Conservation (phyloP, 2,329 filamentous ascomycete genomes). For the Epichloe baconii region DNA sequence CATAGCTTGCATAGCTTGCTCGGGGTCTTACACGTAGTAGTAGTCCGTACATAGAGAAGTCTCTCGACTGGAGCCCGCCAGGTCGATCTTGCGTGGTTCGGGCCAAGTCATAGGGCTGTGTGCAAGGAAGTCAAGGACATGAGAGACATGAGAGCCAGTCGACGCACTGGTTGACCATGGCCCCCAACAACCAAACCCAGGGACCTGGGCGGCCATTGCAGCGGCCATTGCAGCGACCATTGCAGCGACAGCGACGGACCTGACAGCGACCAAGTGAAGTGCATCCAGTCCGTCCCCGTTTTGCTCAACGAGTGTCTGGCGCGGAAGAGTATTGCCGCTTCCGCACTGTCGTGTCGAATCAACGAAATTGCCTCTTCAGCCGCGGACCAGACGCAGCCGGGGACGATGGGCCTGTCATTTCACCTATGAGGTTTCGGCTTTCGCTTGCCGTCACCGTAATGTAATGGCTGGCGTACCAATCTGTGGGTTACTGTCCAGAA, state of each 20-base stretch:
- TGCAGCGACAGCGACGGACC: not conserved
- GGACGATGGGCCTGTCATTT: not conserved
- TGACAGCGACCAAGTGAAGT: too few species aligned
- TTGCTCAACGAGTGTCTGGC: not conserved
- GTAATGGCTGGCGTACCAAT: not conserved
- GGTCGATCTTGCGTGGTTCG: constrained; percentile 3
- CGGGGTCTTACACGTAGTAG: not conserved
- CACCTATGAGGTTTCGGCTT: not conserved
- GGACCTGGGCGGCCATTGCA: not conserved
- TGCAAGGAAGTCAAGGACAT: not conserved
- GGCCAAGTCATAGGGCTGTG: constrained; percentile 6
- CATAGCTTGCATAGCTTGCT: constrained; percentile 2
- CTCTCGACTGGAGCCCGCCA: not conserved
- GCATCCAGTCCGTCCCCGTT: not conserved
- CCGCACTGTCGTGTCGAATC: not conserved
- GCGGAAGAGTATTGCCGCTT: not conserved
- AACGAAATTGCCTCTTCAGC: not conserved
- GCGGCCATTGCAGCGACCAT: not conserved
- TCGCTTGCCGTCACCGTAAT: too few species aligned
- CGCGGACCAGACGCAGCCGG: not conserved
- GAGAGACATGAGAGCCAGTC: not conserved
- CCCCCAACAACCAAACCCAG: not conserved
- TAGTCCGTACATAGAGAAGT: not conserved
- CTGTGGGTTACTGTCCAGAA: not conserved
- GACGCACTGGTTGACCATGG: not conserved